Evolutionary conservation across 345 rosid genomes (phyloP).

Genomic region (Salix udensis): DNA sequence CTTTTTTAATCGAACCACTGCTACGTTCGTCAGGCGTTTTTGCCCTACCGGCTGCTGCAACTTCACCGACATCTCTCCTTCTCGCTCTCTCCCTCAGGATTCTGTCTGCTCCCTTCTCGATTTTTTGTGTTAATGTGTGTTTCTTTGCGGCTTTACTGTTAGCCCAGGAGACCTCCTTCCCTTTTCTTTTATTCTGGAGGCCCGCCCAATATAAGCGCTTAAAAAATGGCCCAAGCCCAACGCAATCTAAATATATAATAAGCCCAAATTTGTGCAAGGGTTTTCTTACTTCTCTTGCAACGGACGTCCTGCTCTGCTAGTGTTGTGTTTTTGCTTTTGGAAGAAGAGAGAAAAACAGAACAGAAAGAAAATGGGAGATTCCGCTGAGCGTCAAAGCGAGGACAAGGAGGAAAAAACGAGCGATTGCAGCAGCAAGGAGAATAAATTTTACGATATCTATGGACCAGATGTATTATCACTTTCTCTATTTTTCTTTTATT

Average conservation of each 20-base stretch:
- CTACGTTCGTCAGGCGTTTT: conserved; percentile 92
- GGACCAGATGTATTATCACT: conserved; percentile 56
- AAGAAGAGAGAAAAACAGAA: background rate
- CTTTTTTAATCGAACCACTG: conserved; percentile 86
- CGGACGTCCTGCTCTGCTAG: background rate
- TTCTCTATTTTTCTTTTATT: background rate
- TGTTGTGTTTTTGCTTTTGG: background rate
- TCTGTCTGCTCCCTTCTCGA: background rate
- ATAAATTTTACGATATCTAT: conserved; percentile 55
- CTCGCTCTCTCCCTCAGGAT: background rate
- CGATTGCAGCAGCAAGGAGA: conserved; percentile 8
- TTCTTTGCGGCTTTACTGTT: background rate
- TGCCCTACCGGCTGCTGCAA: conserved; percentile 88
- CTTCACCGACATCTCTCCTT: conserved; percentile 60
- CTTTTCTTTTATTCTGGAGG: background rate
- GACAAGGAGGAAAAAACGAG: conserved; percentile 27
- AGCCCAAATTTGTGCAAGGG: no score
- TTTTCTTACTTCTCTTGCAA: background rate
- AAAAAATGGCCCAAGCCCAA: background rate
- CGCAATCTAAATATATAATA: no score
- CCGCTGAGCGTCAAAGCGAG: conserved; percentile 31
- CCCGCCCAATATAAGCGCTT: background rate
- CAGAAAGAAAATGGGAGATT: conserved; percentile 29
- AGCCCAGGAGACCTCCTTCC: background rate
- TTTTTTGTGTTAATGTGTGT: background rate